Conservation (phyloP, 2,329 filamentous ascomycete species). For the Chalaropsis thielavioides region DNA sequence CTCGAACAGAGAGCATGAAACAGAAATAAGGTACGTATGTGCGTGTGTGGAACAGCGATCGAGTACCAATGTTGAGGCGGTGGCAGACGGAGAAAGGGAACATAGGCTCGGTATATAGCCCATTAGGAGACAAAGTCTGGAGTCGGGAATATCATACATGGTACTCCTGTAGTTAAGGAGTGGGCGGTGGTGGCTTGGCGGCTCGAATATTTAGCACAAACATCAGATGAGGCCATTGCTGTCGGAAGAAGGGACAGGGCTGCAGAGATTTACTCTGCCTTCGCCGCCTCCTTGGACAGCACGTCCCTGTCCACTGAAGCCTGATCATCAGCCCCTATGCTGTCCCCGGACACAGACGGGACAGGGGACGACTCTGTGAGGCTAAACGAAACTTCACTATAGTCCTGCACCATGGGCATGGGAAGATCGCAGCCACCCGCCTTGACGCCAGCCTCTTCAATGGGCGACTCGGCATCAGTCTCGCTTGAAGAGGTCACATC, state of each 20-base stretch:
- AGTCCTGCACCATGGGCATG: constrained; percentile 11
- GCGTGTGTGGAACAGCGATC: not conserved
- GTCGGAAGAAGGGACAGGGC: not conserved
- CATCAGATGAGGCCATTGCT: no score
- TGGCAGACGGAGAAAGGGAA: not conserved
- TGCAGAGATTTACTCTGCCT: not conserved
- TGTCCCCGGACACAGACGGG: constrained; percentile 1
- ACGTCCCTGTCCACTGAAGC: not conserved
- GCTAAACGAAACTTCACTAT: constrained; percentile 14
- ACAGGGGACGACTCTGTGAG: constrained; percentile 8
- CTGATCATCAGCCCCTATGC: not conserved
- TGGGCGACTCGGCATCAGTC: constrained; percentile 12
- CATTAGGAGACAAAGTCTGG: not conserved
- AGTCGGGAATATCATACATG: not conserved
- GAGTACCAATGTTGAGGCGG: not conserved
- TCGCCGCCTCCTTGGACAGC: not conserved
- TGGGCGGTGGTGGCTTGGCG: no score
- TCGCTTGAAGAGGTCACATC: constrained; percentile 10
- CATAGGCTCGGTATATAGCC: not conserved
- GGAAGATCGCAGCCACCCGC: constrained; percentile 4
- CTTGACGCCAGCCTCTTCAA: not conserved
- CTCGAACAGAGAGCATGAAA: no score
- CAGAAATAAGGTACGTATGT: not conserved
- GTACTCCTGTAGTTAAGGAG: not conserved
- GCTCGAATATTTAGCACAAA: no score